These are phyloP conservation scores for Vicia sativa DNA, from an alignment of 306 rosid genomes.

Conservation along the genomic window DNA sequence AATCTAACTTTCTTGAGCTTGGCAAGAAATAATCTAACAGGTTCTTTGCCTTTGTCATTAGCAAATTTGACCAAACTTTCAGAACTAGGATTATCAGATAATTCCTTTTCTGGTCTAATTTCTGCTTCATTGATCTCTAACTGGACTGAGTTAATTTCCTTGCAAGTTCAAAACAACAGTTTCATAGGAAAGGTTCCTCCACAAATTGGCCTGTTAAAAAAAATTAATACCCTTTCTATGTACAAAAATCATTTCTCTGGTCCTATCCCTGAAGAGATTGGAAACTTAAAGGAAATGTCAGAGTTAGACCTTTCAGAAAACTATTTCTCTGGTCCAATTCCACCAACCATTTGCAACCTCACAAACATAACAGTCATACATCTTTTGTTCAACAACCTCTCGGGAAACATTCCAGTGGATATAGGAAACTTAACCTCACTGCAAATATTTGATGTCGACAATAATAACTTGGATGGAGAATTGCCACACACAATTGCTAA, in stretches of 20 bases:
- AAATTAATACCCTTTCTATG: slow-evolving; percentile 35
- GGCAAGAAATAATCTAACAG: slow-evolving; percentile 49
- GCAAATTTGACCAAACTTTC: slow-evolving; percentile 40
- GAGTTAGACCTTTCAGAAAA: slow-evolving; percentile 53
- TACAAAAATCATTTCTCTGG: slow-evolving; percentile 45
- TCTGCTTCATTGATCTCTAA: slow-evolving; percentile 52
- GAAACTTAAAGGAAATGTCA: slow-evolving; percentile 43
- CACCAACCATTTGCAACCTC: slow-evolving; percentile 50
- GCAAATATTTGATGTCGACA: slow-evolving; percentile 47
- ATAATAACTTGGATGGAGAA: slow-evolving; percentile 50
- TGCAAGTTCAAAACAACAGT: slow-evolving; percentile 61
- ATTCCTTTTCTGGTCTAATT: slow-evolving; percentile 53
- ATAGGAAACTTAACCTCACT: slow-evolving; percentile 59
- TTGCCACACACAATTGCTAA: slow-evolving; percentile 52
- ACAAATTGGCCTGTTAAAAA: slow-evolving; percentile 60
- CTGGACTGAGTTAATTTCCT: slow-evolving; percentile 54
- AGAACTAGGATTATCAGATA: slow-evolving; percentile 51
- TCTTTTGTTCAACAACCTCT: slow-evolving; percentile 50
- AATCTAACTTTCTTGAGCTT: slow-evolving; percentile 51
- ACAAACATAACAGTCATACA: slow-evolving; percentile 39
- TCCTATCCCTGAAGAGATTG: slow-evolving; percentile 49
- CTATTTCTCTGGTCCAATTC: slow-evolving; percentile 51
- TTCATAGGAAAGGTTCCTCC: slow-evolving; percentile 56
- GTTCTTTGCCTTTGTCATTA: slow-evolving; percentile 55
- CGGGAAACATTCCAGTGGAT: slow-evolving; percentile 56